These are phyloP conservation scores for Solanum peruvianum DNA, from an alignment of 257 asterid species.

Conservation along the genomic window DNA sequence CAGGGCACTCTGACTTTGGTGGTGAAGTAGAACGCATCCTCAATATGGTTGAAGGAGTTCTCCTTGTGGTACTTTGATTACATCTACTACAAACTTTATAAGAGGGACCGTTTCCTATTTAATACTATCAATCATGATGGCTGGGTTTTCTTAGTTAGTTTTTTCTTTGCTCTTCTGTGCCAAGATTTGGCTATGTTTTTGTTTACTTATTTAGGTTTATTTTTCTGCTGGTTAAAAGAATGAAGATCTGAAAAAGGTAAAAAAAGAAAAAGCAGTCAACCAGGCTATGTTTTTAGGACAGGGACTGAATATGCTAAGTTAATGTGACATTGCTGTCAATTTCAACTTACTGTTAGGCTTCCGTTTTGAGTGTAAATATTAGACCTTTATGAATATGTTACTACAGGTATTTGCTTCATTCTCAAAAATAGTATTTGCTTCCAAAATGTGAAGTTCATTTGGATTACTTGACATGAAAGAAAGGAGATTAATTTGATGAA, in stretches of 20 bases:
- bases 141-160: not conserved
- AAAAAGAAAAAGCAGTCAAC: not conserved
- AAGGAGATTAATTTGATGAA: not conserved
- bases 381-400: not conserved
- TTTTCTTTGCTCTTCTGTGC: not conserved
- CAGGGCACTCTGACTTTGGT: conserved; percentile 99
- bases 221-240: not conserved
- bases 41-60: conserved; percentile 99
- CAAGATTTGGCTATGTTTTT: not conserved
- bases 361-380: not conserved
- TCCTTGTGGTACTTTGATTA: conserved; percentile 64
- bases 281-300: not conserved
- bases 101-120: not conserved
- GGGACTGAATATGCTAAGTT: not conserved
- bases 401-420: not conserved
- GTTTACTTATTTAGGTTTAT: not conserved
- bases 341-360: not conserved
- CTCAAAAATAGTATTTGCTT: not conserved
- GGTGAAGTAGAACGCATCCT: conserved; percentile 99
- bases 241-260: not conserved
- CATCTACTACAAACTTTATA: not conserved
- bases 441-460: not conserved
- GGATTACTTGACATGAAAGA: not conserved
- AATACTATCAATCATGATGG: not conserved
- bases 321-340: not conserved